Evolutionary conservation across 108 stramenopile species (phyloP).

Genomic region (Nitzschia putrida): DNA sequence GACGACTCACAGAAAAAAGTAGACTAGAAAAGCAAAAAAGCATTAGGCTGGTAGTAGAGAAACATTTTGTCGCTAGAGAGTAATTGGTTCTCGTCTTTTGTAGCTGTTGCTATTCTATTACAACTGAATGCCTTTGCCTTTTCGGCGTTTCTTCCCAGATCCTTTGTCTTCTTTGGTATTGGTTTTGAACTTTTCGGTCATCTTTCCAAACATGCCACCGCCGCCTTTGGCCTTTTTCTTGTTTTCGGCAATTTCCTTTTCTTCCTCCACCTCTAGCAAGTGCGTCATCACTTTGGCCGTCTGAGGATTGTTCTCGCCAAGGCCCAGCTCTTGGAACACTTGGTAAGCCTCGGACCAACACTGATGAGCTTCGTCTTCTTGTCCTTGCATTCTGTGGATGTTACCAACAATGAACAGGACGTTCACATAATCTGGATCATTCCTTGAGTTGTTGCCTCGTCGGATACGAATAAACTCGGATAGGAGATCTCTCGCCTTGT

Average conservation of each 20-base stretch:
- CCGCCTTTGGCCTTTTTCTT: conserved; percentile 14
- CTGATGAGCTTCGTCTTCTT: conserved; percentile 46
- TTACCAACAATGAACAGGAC: conserved; percentile 66
- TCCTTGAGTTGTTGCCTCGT: conserved; percentile 37
- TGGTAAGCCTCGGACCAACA: conserved; percentile 63
- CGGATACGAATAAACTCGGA: conserved; percentile 60
- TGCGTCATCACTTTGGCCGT: conserved; percentile 45
- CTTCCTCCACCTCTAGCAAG: conserved; percentile 30
- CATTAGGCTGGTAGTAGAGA: no score
- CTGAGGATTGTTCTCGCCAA: conserved; percentile 51
- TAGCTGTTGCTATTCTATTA: not conserved
- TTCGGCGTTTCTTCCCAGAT: conserved; percentile 9
- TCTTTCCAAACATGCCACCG: conserved; percentile 25
- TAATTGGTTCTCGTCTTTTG: no score
- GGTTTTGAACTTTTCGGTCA: conserved; percentile 31
- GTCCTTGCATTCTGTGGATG: conserved; percentile 61
- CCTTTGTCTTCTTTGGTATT: conserved; percentile 10
- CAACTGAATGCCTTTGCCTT: conserved; percentile 16
- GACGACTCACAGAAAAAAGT: no score
- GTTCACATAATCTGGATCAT: conserved; percentile 58
- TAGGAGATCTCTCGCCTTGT: conserved; percentile 48
- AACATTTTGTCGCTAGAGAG: no score
- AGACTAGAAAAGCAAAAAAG: no score
- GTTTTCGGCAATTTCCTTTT: conserved; percentile 26
- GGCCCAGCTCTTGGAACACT: conserved; percentile 44